Percentiles rank a stretch among this genome's conserved stretches.
These are phyloP conservation scores for Auricularia auricula-judae DNA, from an alignment of 768 basidiomycete genomes.

Conservation along the genomic window DNA sequence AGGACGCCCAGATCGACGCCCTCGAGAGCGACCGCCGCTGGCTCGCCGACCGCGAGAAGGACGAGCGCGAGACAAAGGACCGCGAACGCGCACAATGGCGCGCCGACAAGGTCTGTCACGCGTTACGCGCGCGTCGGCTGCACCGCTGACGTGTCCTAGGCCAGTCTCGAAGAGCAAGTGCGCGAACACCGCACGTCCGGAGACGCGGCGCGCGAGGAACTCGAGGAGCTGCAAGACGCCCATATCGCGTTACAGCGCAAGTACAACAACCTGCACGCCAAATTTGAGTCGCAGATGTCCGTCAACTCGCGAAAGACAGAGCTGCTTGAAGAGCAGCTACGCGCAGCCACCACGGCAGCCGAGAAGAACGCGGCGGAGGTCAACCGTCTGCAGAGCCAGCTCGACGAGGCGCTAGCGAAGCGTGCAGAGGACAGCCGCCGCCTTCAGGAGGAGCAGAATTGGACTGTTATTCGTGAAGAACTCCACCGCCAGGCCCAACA, in stretches of 20 bases:
- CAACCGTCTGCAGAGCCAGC: background rate
- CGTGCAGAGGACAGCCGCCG: conserved; percentile 7
- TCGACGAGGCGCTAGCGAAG: conserved; percentile 6
- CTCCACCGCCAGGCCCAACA: conserved; percentile 55
- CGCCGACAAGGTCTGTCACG: conserved; percentile 48
- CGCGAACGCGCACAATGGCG: conserved; percentile 36
- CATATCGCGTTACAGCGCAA: conserved; percentile 33
- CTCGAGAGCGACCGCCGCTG: conserved; percentile 62
- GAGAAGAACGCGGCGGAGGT: background rate
- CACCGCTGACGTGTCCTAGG: conserved; percentile 19
- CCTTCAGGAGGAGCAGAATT: conserved; percentile 37
- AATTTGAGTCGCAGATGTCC: background rate
- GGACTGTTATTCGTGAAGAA: conserved; percentile 56
- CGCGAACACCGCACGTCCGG: conserved; percentile 23
- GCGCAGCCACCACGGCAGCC: background rate
- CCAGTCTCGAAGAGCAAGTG: conserved; percentile 38
- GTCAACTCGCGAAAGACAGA: conserved; percentile 2
- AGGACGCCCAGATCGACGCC: conserved; percentile 47
- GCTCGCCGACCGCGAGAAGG: conserved; percentile 55
- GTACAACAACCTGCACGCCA: conserved; percentile 20
- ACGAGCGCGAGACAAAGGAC: conserved; percentile 60
- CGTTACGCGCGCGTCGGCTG: background rate
- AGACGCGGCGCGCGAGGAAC: conserved; percentile 27
- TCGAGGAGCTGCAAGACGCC: conserved; percentile 36
- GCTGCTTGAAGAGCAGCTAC: background rate